phyloP scores from a whole-genome alignment of 441 rosid species.

The Populus trichocarpa region DNA sequence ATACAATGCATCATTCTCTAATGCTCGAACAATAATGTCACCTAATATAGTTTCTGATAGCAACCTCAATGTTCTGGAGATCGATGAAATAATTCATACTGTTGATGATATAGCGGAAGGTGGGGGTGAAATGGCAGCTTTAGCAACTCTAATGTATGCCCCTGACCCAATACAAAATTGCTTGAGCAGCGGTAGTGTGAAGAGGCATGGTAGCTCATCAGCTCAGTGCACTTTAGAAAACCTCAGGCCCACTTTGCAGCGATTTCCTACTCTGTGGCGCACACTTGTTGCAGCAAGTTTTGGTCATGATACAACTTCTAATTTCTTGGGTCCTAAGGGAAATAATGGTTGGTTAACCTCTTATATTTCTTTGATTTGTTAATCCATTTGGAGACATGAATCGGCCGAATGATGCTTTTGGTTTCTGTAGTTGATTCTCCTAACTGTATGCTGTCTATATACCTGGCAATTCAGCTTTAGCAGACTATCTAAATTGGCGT shows the following conservation, averaged over 20 bases:
- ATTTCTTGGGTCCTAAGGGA: slow-evolving; percentile 49
- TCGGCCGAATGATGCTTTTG: slow-evolving; percentile 3
- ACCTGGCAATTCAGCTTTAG: slow-evolving; percentile 53
- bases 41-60: slow-evolving; percentile 42
- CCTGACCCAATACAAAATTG: slow-evolving; percentile 71
- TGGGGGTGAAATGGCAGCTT: slow-evolving; percentile 96
- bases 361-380: slow-evolving; percentile 19
- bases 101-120: slow-evolving; percentile 97
- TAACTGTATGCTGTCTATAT: slow-evolving; percentile 19
- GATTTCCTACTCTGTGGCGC: slow-evolving; percentile 87
- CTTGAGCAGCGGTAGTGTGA: slow-evolving; percentile 22
- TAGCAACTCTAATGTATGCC: slow-evolving; percentile 95
- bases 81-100: slow-evolving; percentile 68
- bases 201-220: slow-evolving; percentile 39
- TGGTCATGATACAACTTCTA: slow-evolving; percentile 62
- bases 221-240: slow-evolving; percentile 96
- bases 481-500: slow-evolving; percentile 90
- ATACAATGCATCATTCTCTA: slow-evolving; percentile 96
- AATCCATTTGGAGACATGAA: slow-evolving; percentile 10
- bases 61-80: slow-evolving; percentile 53
- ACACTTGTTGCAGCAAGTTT: slow-evolving; percentile 72
- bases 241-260: slow-evolving; percentile 74
- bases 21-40: slow-evolving; percentile 78
- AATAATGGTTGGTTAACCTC: slow-evolving; percentile 58
- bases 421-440: slow-evolving; percentile 17